A percentile compares a stretch with the other conserved stretches of the same genome.
phyloP scores from a whole-genome alignment of 345 rosid genomes.

The Eucalyptus guilfoylei region DNA sequence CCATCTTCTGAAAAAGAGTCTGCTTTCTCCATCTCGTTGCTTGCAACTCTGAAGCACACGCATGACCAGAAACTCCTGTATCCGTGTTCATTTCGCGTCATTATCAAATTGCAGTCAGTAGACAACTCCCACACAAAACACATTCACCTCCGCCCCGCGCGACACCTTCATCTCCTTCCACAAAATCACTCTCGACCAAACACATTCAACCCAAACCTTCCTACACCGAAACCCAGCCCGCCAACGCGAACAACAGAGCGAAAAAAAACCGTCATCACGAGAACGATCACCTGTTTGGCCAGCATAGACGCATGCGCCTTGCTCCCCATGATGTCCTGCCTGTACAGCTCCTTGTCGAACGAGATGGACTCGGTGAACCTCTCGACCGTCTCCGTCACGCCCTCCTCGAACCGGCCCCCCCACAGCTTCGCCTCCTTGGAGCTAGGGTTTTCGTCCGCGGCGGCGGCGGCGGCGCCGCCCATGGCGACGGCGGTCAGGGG shows the following conservation, averaged over 20 bases:
- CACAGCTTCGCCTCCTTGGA: constrained; percentile 73
- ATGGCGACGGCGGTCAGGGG: not conserved
- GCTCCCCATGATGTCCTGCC: constrained; percentile 89
- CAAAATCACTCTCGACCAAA: not conserved
- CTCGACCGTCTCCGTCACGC: constrained; percentile 77
- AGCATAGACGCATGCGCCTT: constrained; percentile 97
- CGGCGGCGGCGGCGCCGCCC: not conserved
- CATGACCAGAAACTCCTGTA: not conserved
- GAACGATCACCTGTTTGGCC: constrained; percentile 48
- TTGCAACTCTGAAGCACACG: not conserved
- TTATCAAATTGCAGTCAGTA: not conserved
- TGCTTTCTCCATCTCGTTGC: not conserved
- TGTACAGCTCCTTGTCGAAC: constrained; percentile 72
- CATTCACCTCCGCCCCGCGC: not conserved
- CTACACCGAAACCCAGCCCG: not conserved
- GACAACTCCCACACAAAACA: not conserved
- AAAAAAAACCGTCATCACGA: not conserved
- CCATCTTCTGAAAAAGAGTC: not conserved
- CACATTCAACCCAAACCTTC: not conserved
- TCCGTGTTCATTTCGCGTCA: not conserved
- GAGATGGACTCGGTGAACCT: constrained; percentile 91
- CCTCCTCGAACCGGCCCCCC: constrained; percentile 97
- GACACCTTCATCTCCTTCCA: not conserved
- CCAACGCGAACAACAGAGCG: not conserved
- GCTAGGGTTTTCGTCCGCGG: not conserved